A percentile compares a stretch with the other conserved stretches of the same genome.
These are phyloP conservation scores for Pseudogymnoascus pannorum DNA, from an alignment of 2,329 filamentous ascomycete species.

Conservation along the genomic window DNA sequence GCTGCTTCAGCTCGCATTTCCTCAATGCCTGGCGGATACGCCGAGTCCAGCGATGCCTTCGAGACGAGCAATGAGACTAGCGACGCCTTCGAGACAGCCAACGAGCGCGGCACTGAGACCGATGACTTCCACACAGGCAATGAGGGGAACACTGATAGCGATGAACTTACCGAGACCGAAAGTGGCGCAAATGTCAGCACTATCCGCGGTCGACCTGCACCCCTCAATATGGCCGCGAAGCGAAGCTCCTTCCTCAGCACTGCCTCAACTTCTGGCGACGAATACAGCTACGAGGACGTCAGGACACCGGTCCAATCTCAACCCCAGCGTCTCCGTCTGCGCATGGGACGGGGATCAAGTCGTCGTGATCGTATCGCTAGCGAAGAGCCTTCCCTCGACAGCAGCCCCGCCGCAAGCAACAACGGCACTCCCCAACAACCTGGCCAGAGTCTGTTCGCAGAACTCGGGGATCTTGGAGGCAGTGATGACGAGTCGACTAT, in stretches of 20 bases:
- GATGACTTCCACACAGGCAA: conserved; percentile 93
- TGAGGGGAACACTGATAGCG: conserved; percentile 71
- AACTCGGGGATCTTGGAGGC: conserved; percentile 69
- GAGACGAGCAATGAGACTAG: conserved; percentile 75
- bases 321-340: conserved; percentile 63
- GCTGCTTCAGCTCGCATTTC: conserved; percentile 28
- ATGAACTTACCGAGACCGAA: conserved; percentile 78
- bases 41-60: conserved; percentile 59
- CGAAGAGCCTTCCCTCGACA: conserved; percentile 49
- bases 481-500: conserved; percentile 59
- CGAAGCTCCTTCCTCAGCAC: conserved; percentile 75
- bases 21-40: conserved; percentile 15
- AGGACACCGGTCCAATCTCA: conserved; percentile 59
- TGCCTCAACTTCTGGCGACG: conserved; percentile 76
- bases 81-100: conserved; percentile 57
- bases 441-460: conserved; percentile 80
- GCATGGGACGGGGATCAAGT: conserved; percentile 55
- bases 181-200: conserved; percentile 35
- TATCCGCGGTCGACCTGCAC: conserved; percentile 31
- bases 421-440: conserved; percentile 39
- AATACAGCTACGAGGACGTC: conserved; percentile 56
- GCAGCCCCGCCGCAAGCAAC: conserved; percentile 51
- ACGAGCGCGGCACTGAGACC: conserved; percentile 67
- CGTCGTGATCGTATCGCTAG: conserved; percentile 55
- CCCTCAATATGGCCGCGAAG: conserved; percentile 43